Evolutionary conservation across 768 basidiomycete genomes (phyloP).

Genomic region (Xerocomellus chrysenteron): DNA sequence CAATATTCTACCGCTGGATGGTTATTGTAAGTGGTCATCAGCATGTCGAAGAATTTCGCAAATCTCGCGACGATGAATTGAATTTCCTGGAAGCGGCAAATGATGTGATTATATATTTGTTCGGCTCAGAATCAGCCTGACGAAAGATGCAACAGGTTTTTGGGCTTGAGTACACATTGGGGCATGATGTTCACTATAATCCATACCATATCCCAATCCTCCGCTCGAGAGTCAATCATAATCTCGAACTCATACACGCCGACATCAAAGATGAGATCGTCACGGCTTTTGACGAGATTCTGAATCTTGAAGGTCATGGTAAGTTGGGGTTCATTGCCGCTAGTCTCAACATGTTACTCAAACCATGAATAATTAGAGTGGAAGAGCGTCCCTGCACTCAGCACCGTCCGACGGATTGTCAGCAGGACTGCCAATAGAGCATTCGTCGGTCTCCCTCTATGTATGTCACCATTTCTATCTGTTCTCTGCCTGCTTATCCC

Average conservation of each 20-base stretch:
- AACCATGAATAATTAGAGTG: constrained; percentile 4
- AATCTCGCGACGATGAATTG: constrained; percentile 39
- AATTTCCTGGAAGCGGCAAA: constrained; percentile 26
- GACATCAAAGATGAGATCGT: constrained; percentile 46
- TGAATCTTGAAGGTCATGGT: constrained; percentile 27
- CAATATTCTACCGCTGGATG: constrained; percentile 36
- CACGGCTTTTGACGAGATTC: constrained; percentile 38
- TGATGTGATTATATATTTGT: not conserved
- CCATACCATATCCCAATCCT: constrained; percentile 33
- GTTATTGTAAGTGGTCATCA: constrained; percentile 35
- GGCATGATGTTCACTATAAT: constrained; percentile 28
- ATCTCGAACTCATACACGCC: constrained; percentile 37
- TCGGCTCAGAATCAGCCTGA: not conserved
- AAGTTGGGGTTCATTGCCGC: not conserved
- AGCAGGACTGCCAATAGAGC: constrained; percentile 8
- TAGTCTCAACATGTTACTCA: not conserved
- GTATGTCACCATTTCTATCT: not conserved
- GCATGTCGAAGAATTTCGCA: constrained; percentile 41
- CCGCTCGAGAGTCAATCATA: constrained; percentile 36
- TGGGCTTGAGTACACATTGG: constrained; percentile 39
- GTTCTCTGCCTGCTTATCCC: not conserved
- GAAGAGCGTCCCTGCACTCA: constrained; percentile 6
- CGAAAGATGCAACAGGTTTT: constrained; percentile 28
- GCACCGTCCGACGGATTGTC: not conserved
- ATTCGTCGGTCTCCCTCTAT: constrained; percentile 17